phyloP scores from a whole-genome alignment of 768 basidiomycete genomes.

The Gyrodon lividus region DNA sequence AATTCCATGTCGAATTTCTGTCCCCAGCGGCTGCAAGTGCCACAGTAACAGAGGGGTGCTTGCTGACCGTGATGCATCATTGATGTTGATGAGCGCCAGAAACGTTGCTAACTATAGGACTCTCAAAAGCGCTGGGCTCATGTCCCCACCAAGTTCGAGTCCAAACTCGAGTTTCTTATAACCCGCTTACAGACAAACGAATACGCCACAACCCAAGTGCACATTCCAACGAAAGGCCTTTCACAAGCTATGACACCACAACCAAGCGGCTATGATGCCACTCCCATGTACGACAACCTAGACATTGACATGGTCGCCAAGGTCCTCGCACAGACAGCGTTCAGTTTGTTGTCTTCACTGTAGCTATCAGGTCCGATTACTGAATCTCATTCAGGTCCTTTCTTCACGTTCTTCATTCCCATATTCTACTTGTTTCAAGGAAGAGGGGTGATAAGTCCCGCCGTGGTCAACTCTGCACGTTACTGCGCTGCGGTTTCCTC shows the following conservation, averaged over 20 bases:
- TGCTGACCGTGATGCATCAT: no score
- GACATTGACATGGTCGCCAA: conserved; percentile 79
- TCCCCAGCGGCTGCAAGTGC: no score
- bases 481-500: conserved; percentile 61
- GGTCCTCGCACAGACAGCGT: conserved; percentile 72
- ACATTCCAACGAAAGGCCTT: neutral
- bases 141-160: no score
- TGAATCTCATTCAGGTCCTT: conserved; percentile 56
- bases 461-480: conserved; percentile 47
- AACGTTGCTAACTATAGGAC: no score
- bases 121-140: no score
- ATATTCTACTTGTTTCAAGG: conserved; percentile 77
- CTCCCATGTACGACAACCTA: conserved; percentile 64
- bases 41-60: no score
- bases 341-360: conserved; percentile 54
- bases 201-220: neutral
- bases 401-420: conserved; percentile 80
- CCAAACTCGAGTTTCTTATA: no score
- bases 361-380: neutral
- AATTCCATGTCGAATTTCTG: no score
- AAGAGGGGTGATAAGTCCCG: conserved; percentile 46
- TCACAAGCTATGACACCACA: conserved; percentile 17
- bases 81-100: no score
- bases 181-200: no score
- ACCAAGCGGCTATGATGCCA: conserved; percentile 31